A percentile compares a stretch with the other conserved stretches of the same genome.
phyloP scores from a whole-genome alignment of 495 filamentous ascomycete genomes.

The Xylaria castorea region DNA sequence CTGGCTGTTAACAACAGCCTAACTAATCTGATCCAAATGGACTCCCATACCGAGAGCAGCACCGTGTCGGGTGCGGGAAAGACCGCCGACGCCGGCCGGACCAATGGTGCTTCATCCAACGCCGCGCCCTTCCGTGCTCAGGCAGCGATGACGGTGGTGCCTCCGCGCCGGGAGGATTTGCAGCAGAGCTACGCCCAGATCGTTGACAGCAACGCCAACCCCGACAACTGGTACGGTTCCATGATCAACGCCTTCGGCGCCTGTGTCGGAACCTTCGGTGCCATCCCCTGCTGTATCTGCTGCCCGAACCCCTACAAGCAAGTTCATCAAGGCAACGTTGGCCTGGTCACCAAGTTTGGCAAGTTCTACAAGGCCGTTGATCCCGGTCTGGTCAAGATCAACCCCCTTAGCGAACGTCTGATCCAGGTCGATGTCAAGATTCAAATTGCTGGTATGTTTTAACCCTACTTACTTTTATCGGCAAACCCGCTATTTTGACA shows the following conservation, averaged over 20 bases:
- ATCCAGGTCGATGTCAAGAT: constrained; percentile 98
- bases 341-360: constrained; percentile 93
- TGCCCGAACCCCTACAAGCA: constrained; percentile 97
- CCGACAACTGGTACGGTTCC: constrained; percentile 88
- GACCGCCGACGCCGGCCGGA: constrained; percentile 31
- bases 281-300: constrained; percentile 89
- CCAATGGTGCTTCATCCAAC: constrained; percentile 32
- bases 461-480: background rate
- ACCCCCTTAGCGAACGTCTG: constrained; percentile 90
- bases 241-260: constrained; percentile 84
- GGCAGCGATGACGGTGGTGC: constrained; percentile 75
- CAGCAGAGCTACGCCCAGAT: constrained; percentile 88
- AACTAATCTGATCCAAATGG: constrained; percentile 20
- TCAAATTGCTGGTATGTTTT: constrained; percentile 80
- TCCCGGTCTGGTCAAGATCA: constrained; percentile 96
- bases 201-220: constrained; percentile 71
- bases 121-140: constrained; percentile 49
- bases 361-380: constrained; percentile 97
- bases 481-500: constrained; percentile 7
- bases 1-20: constrained; percentile 23
- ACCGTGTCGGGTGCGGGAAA: constrained; percentile 29
- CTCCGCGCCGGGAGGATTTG: constrained; percentile 80
- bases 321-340: constrained; percentile 92
- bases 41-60: constrained; percentile 28
- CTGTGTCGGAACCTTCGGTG: constrained; percentile 79